A percentile compares a stretch with the other conserved stretches of the same genome.
These are phyloP conservation scores for Mycena filopes DNA, from an alignment of 768 basidiomycete species.

Conservation along the genomic window DNA sequence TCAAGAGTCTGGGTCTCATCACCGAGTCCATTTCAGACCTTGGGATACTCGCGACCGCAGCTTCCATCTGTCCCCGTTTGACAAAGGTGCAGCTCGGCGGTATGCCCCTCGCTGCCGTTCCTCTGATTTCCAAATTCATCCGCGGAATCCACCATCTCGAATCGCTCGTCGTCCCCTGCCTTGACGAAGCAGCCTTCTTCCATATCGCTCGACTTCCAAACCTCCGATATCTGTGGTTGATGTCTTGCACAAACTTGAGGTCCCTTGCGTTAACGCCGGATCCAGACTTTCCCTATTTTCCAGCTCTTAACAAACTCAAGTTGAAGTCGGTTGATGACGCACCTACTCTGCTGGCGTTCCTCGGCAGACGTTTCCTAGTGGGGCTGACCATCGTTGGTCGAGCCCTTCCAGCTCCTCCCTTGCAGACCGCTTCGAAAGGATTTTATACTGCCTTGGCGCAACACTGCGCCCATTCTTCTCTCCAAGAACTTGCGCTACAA, in stretches of 20 bases:
- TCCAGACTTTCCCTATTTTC: not conserved
- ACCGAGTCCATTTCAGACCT: not conserved
- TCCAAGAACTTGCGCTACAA: not conserved
- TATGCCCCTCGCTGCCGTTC: not conserved
- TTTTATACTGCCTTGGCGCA: conserved; percentile 1
- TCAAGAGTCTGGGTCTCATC: not conserved
- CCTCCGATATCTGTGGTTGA: conserved; percentile 13
- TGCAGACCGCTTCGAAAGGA: not conserved
- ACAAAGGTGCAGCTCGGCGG: not conserved
- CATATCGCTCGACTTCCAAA: conserved; percentile 10
- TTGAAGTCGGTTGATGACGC: not conserved
- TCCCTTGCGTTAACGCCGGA: not conserved
- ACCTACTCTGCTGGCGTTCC: not conserved
- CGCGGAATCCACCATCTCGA: conserved; percentile 7
- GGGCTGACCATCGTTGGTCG: not conserved
- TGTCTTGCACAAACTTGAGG: not conserved
- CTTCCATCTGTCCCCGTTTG: not conserved
- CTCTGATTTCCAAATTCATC: not conserved
- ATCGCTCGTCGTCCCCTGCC: not conserved
- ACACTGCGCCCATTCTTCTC: conserved; percentile 1
- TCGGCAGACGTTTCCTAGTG: not conserved
- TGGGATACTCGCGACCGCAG: not conserved
- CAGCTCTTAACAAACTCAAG: not conserved
- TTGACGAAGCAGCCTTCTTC: not conserved
- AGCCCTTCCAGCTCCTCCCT: not conserved